Conservation (phyloP, 1,284 basidiomycete genomes). For the Takashimella koratensis region DNA sequence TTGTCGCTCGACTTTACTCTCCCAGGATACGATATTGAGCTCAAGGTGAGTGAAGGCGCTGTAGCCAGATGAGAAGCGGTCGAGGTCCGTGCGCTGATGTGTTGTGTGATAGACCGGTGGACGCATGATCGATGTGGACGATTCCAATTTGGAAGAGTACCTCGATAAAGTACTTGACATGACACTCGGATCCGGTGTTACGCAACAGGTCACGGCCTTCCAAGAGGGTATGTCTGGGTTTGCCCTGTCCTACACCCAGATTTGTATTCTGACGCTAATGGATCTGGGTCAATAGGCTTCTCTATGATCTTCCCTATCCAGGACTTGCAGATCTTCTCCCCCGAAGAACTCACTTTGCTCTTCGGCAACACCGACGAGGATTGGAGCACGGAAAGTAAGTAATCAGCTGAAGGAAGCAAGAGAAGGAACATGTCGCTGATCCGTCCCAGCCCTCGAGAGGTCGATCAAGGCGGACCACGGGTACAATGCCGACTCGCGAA, state of each 20-base stretch:
- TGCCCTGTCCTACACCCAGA: no score
- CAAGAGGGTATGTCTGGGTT: slow-evolving; percentile 57
- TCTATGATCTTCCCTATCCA: slow-evolving; percentile 89
- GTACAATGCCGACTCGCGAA: slow-evolving; percentile 87
- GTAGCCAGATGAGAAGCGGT: no score
- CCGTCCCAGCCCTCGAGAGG: slow-evolving; percentile 69
- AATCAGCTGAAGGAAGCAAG: not conserved
- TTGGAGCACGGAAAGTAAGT: slow-evolving; percentile 83
- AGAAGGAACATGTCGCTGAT: not conserved
- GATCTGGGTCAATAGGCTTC: no score
- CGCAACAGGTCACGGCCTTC: slow-evolving; percentile 76
- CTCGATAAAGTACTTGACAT: slow-evolving; percentile 73
- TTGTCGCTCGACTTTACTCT: slow-evolving; percentile 93
- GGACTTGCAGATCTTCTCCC: slow-evolving; percentile 86
- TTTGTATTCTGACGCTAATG: slow-evolving; percentile 2
- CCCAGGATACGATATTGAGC: slow-evolving; percentile 89
- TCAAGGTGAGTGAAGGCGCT: slow-evolving; percentile 67
- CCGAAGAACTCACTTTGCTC: slow-evolving; percentile 87
- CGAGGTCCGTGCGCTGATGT: no score
- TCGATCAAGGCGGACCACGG: slow-evolving; percentile 97
- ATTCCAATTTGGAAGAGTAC: slow-evolving; percentile 84
- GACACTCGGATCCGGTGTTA: slow-evolving; percentile 71
- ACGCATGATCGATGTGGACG: slow-evolving; percentile 70
- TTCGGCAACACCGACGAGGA: slow-evolving; percentile 95
- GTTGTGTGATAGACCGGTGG: no score